A percentile compares a stretch with the other conserved stretches of the same genome.
Conservation (phyloP, 768 basidiomycete genomes). For the Clitopilus passeckerianus region DNA sequence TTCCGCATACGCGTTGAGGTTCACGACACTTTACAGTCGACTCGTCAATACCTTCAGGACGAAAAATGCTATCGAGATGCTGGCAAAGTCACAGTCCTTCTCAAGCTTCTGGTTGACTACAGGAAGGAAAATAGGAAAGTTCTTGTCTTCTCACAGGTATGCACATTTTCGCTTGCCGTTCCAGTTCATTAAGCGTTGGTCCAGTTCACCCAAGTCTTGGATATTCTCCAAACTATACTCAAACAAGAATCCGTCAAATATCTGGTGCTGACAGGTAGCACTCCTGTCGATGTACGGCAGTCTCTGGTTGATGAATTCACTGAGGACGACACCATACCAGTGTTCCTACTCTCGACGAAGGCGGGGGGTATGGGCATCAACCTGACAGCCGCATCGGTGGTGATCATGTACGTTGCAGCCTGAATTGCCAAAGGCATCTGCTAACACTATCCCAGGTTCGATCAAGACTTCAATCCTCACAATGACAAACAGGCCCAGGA, state of each 20-base stretch:
- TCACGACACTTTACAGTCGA: constrained; percentile 39
- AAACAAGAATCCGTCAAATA: constrained; percentile 69
- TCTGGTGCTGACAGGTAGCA: constrained; percentile 86
- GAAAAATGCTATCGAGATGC: constrained; percentile 78
- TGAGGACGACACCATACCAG: constrained; percentile 77
- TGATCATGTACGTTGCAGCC: constrained; percentile 66
- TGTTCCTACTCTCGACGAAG: constrained; percentile 90
- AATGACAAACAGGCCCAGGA: constrained; percentile 98
- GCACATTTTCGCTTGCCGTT: constrained; percentile 9
- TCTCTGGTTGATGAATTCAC: constrained; percentile 94
- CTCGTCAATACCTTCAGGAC: constrained; percentile 68
- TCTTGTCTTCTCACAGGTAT: constrained; percentile 91
- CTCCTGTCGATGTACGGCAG: constrained; percentile 90
- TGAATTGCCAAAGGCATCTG: background rate
- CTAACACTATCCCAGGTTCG: constrained; percentile 53
- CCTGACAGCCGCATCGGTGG: constrained; percentile 90
- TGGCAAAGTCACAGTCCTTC: constrained; percentile 78
- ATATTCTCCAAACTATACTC: constrained; percentile 84
- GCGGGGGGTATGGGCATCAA: constrained; percentile 97
- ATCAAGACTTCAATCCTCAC: constrained; percentile 97
- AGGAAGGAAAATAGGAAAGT: constrained; percentile 68
- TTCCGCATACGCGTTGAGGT: background rate
- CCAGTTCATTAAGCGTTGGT: too few species aligned
- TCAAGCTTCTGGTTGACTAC: constrained; percentile 69
- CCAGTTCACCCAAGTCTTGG: constrained; percentile 93